Conservation (phyloP, 2,329 filamentous ascomycete genomes). For the Calcarisporium arbuscula region DNA sequence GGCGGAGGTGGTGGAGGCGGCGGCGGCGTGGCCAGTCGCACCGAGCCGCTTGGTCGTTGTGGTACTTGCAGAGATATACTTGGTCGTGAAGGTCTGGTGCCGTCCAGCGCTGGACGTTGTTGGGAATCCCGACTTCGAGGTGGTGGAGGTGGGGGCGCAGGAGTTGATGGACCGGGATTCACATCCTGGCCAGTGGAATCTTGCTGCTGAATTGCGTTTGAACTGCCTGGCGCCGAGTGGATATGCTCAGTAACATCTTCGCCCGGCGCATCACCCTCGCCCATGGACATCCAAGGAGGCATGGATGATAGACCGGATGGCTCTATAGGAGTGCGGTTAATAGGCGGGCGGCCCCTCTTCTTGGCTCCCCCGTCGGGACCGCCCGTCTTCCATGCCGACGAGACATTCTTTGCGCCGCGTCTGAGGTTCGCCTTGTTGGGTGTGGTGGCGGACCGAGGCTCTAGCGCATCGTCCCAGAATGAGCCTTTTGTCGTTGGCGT, state of each 20-base stretch:
- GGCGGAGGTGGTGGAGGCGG: slow-evolving; percentile 27
- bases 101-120: slow-evolving; percentile 10
- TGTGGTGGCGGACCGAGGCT: slow-evolving; percentile 69
- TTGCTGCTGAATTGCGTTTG: too few species aligned
- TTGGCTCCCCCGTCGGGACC: slow-evolving; percentile 60
- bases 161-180: not conserved
- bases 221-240: too few species aligned
- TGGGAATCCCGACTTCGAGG: slow-evolving; percentile 9
- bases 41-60: slow-evolving; percentile 51
- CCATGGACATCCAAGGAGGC: slow-evolving; percentile 7
- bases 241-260: too few species aligned
- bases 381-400: slow-evolving; percentile 77
- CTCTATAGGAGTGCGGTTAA: slow-evolving; percentile 53
- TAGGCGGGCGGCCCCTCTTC: slow-evolving; percentile 72
- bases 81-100: slow-evolving; percentile 24
- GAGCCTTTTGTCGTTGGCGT: slow-evolving; percentile 53
- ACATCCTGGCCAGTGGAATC: not conserved
- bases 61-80: slow-evolving; percentile 35
- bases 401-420: slow-evolving; percentile 78
- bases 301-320: slow-evolving; percentile 24
- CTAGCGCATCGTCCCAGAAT: slow-evolving; percentile 51
- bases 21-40: slow-evolving; percentile 56
- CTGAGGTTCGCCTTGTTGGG: slow-evolving; percentile 54
- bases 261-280: too few species aligned
- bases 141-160: not conserved